Evolutionary conservation across 2,329 filamentous ascomycete genomes (phyloP), one percentile per base, ranked within the genome.

Genomic region (Fusarium liriodendri): DNA sequence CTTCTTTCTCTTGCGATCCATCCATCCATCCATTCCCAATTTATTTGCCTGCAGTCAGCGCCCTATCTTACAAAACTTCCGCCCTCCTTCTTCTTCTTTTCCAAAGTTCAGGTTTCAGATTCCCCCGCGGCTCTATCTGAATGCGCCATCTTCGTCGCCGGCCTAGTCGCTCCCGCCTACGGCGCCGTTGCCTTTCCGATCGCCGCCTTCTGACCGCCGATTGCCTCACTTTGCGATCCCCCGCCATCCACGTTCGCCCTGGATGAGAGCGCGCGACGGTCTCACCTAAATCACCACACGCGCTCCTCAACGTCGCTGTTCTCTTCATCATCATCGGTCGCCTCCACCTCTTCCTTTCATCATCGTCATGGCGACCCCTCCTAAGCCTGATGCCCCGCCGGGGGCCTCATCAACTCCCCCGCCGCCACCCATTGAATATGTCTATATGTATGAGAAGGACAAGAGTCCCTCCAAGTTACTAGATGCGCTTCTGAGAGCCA

Each of bases 391-490:
- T 38, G 66, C 72, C 67, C 71, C 77, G 62, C 67, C 72, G 8
- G 76, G 76, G 38, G 68, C 64, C 27, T 65, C 76, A 62, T 70
- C 77, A 45, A 72, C 66, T 63, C 74, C 68, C 73, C 79, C 74
- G 62, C 75, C 80, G 38, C 76, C 74, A 60, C 68, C 74, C 29
- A 77, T 83, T 66, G 78, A 82, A 64, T 94, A 94, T 83, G 89
- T 89, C 58, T 91, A 92, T 80, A 86, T 95, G 78, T 94, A 93
- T 78, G 88, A 91, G 73, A 82, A 85, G 38, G 87, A 93, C 81
- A 94, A 94, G 82, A 89, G 88, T 57, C 90, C 93, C 6, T 92
- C 92, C 5, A 88, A 89, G 62, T 81, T 92, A 52, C 87, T 95
- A 32, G 89, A 93, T 81, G 90, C 91, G 64, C 85, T 95, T 35